Conservation (phyloP, 768 basidiomycete species). For the Leucocoprinus birnbaumii region DNA sequence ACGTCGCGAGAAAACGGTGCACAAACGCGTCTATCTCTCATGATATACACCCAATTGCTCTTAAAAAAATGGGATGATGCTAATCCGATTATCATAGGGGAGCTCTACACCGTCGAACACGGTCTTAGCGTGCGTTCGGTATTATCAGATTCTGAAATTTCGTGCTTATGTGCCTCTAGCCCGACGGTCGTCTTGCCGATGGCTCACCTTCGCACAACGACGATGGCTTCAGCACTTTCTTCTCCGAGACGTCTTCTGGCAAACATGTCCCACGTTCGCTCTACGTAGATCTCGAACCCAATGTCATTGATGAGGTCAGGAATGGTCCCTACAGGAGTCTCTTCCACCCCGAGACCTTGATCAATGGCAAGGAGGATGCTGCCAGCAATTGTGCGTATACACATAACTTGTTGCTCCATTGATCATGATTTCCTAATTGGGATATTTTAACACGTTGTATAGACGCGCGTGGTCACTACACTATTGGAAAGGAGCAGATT, state of each 20-base stretch:
- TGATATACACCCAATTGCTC: conserved; percentile 11
- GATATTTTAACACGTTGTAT: conserved; percentile 7
- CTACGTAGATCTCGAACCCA: conserved; percentile 96
- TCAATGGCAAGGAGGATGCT: conserved; percentile 99
- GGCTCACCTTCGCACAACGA: conserved; percentile 73
- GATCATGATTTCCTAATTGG: conserved; percentile 1
- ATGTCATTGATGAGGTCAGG: conserved; percentile 96
- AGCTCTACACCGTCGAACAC: conserved; percentile 98
- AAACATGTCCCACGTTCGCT: conserved; percentile 98
- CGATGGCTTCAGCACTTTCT: conserved; percentile 98
- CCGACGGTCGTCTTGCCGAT: conserved; percentile 89
- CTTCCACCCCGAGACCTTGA: conserved; percentile 98
- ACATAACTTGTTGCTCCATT: background rate
- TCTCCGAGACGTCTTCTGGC: conserved; percentile 94
- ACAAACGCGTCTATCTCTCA: conserved; percentile 32
- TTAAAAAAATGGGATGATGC: conserved; percentile 30
- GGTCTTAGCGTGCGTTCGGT: conserved; percentile 82
- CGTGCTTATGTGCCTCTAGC: conserved; percentile 45
- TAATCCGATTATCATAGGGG: conserved; percentile 64
- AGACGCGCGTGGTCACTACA: conserved; percentile 99
- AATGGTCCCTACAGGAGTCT: conserved; percentile 94
- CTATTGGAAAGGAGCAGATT: conserved; percentile 97
- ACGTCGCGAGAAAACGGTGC: conserved; percentile 13
- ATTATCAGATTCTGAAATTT: conserved; percentile 10
- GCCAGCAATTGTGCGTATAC: conserved; percentile 88